Conservation (phyloP, 73 alveolate species). For the Effrenium voratum region DNA sequence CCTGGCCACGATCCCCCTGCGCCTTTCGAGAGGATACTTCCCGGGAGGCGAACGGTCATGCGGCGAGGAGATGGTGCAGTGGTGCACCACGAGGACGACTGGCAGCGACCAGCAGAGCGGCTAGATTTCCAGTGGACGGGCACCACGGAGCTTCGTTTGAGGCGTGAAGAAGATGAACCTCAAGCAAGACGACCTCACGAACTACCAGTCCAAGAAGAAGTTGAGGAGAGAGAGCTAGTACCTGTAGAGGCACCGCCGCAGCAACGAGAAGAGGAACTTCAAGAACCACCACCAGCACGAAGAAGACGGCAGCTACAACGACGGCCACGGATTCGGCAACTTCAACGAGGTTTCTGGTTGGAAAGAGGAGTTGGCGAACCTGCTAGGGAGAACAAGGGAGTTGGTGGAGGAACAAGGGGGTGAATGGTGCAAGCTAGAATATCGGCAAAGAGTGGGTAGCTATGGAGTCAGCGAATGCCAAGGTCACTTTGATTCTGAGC, state of each 20-base stretch:
- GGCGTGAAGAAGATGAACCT: background rate
- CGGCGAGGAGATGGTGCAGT: no score
- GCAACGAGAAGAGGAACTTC: background rate
- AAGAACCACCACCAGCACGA: background rate
- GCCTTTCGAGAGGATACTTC: background rate
- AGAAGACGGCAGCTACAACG: background rate
- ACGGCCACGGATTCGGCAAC: background rate
- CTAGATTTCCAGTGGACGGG: no score
- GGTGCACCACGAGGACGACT: no score
- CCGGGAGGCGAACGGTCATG: background rate
- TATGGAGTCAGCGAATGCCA: background rate
- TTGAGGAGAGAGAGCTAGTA: background rate
- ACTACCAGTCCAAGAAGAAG: background rate
- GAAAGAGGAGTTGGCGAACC: background rate
- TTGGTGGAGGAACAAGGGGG: no score
- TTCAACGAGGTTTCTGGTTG: background rate
- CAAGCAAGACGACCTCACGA: background rate
- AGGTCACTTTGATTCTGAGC: background rate
- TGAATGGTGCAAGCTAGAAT: background rate
- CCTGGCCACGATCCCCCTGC: background rate
- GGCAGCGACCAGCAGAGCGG: no score
- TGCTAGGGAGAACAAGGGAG: no score
- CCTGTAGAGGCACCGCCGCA: background rate
- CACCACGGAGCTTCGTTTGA: background rate
- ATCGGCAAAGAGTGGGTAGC: background rate